phyloP scores from a whole-genome alignment of 2,329 filamentous ascomycete species.

The Fonsecaea pugnacius region DNA sequence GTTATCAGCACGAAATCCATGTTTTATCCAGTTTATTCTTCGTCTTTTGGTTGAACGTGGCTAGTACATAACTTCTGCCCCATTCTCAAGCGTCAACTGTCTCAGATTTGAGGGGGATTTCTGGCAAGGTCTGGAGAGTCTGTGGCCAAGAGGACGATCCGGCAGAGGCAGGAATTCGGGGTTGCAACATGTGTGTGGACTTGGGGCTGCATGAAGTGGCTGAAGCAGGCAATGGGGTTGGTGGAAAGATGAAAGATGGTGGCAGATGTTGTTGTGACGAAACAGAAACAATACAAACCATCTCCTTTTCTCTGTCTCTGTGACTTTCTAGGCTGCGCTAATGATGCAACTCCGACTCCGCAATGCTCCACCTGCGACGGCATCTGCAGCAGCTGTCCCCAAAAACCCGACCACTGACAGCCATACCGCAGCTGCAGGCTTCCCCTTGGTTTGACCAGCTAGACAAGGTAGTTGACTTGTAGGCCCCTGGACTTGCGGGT shows the following conservation, averaged over 20 bases:
- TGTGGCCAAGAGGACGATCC: not conserved
- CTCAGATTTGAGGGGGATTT: slow-evolving; percentile 26
- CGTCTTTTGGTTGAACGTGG: slow-evolving; percentile 14
- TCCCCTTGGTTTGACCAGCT: slow-evolving; percentile 5
- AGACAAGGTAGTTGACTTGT: not conserved
- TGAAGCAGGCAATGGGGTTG: slow-evolving; percentile 23
- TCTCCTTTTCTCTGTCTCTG: slow-evolving; percentile 21
- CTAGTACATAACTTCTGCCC: slow-evolving; percentile 5
- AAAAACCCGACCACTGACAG: slow-evolving; percentile 14
- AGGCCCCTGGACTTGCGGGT: slow-evolving; percentile 8
- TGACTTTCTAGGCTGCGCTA: slow-evolving; percentile 12
- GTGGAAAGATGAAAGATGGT: slow-evolving; percentile 6
- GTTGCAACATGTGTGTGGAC: slow-evolving; percentile 14
- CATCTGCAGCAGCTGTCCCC: slow-evolving; percentile 21
- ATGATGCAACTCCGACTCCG: slow-evolving; percentile 28
- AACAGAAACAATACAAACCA: slow-evolving; percentile 20
- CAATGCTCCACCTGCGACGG: slow-evolving; percentile 18
- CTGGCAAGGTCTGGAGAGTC: not conserved
- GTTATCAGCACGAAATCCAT: not conserved
- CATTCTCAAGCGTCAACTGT: slow-evolving; percentile 24
- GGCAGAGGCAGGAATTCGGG: slow-evolving; percentile 3
- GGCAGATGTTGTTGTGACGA: slow-evolving; percentile 12
- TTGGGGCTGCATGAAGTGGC: slow-evolving; percentile 9
- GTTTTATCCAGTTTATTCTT: not conserved
- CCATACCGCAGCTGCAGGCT: slow-evolving; percentile 12